Conservation (phyloP, 2,329 filamentous ascomycete species). For the Ceratocystis alfenasii region DNA sequence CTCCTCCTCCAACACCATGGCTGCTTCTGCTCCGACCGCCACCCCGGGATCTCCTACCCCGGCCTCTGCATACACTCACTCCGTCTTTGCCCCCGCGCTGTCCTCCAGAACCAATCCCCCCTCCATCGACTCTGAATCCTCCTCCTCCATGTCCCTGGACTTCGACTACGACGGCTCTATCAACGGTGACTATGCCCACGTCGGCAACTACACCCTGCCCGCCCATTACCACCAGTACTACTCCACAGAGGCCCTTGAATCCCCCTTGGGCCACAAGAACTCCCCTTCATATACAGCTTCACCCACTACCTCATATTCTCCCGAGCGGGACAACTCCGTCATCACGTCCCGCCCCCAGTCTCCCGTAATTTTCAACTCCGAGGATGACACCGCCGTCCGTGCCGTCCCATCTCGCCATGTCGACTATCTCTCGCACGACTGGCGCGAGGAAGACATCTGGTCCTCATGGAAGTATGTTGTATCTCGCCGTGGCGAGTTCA, state of each 20-base stretch:
- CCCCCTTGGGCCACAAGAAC: slow-evolving; percentile 39
- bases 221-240: slow-evolving; percentile 38
- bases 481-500: slow-evolving; percentile 64
- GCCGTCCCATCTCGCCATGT: slow-evolving; percentile 73
- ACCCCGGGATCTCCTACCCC: background rate
- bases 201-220: slow-evolving; percentile 37
- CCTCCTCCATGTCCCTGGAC: slow-evolving; percentile 47
- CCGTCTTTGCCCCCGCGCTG: background rate
- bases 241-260: slow-evolving; percentile 38
- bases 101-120: slow-evolving; percentile 15
- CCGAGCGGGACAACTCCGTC: slow-evolving; percentile 42
- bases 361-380: slow-evolving; percentile 37
- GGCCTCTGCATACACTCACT: background rate
- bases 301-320: slow-evolving; percentile 27
- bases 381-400: slow-evolving; percentile 68
- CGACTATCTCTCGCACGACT: slow-evolving; percentile 89
- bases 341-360: slow-evolving; percentile 46
- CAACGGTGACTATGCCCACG: slow-evolving; percentile 31
- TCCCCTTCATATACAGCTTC: slow-evolving; percentile 43
- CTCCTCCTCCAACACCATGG: background rate
- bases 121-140: slow-evolving; percentile 35
- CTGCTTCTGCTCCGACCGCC: background rate
- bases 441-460: slow-evolving; percentile 95
- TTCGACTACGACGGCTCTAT: slow-evolving; percentile 41
- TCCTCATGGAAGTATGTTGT: slow-evolving; percentile 91